Evolutionary conservation across 305 asterid species (phyloP), one percentile per base, ranked within the genome.

Genomic region (Rubia occidens): DNA sequence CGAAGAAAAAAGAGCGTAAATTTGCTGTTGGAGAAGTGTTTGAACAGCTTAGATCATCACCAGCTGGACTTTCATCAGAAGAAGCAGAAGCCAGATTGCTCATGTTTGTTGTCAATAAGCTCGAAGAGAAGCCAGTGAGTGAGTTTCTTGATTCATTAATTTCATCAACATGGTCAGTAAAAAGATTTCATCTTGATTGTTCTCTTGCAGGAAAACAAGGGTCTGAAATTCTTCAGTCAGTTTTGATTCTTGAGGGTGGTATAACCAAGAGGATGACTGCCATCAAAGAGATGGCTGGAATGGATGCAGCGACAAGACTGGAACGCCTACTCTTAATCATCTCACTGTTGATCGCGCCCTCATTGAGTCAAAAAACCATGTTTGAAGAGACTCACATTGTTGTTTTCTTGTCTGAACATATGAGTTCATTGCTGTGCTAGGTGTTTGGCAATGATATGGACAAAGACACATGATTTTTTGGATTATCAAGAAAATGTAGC

Each of bases 61-160:
- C 29, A 59, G 69, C 18, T 71, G 79, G 79, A 63, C 77, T 78
- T 55, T 67, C 82, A 58, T 71, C 74, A 44, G 74, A 78, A 64
- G 82, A 71, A 56, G 79, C 72, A 40, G 82, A 71, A 68, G 72
- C 42, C 37, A 69, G 77, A 61, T 55, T 78, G 29, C 24, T 35
- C 5, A 71, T 75, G 29, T 75, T 71, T 64, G 79, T 79, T 6
- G 60, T 67, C 15, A 78, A 75, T 70, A 75, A 75, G 72, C 82
- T 78, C 51, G 77, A 75, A 78, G 77, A 76, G 59, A 76, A 76
- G 59, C 74, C 63, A 32, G 74, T 76, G 45, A 32, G 74, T 76
- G 45, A 60, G 68, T 11, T 73, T 66, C 29, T 11, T 58, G 21
- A 49, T 73, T 61, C 5, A 44, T 20, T 29, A 29, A 29, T 29